Evolutionary conservation across 225 moss, liverwort and hornwort genomes (phyloP).

Genomic region (Physcomitrellopsis africana): DNA sequence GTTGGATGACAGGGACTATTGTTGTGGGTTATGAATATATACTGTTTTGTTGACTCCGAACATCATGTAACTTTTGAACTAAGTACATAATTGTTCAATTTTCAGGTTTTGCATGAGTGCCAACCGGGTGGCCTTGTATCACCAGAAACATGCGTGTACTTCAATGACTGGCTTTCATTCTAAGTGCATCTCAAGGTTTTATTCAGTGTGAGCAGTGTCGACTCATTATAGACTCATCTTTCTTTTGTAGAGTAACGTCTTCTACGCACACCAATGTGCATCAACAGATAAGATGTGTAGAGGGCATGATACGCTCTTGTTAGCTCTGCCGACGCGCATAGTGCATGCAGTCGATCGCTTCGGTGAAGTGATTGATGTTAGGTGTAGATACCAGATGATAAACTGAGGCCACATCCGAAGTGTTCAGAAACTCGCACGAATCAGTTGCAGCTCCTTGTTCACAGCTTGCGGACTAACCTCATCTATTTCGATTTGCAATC

Average conservation of each 20-base stretch:
- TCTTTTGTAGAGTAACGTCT: neutral
- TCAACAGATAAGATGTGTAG: conserved; percentile 33
- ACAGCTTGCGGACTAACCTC: neutral
- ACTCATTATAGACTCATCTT: neutral
- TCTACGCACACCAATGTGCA: neutral
- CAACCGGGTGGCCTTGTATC: conserved; percentile 80
- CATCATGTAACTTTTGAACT: neutral
- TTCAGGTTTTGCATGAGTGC: conserved; percentile 91
- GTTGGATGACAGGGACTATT: neutral
- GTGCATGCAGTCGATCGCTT: conserved; percentile 17
- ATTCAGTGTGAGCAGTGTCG: neutral
- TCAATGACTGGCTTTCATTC: conserved; percentile 80
- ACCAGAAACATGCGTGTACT: conserved; percentile 92
- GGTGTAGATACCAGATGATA: conserved; percentile 25
- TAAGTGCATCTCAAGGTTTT: conserved; percentile 27
- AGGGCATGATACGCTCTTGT: neutral
- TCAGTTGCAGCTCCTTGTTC: conserved; percentile 11
- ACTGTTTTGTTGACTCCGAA: neutral
- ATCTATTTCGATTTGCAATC: neutral
- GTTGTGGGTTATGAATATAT: neutral
- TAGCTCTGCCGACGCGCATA: conserved; percentile 7
- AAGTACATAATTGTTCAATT: conserved; percentile 26
- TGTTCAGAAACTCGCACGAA: conserved; percentile 13
- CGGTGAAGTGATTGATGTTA: conserved; percentile 26
- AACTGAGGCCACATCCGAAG: neutral